Conservation (phyloP, 2,329 filamentous ascomycete genomes). For the Shiraia sp. region DNA sequence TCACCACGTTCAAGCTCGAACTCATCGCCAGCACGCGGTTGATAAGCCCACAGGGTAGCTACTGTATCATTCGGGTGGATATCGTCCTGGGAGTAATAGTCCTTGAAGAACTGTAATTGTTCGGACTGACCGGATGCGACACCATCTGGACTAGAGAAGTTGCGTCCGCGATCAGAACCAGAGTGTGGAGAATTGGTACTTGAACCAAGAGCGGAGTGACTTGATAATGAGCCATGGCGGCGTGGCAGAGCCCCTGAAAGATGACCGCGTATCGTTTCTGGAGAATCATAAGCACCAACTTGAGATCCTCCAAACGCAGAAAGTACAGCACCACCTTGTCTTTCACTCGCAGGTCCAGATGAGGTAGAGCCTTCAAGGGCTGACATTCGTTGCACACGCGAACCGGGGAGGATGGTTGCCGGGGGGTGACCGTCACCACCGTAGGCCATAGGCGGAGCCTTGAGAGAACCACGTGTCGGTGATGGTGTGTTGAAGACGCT, state of each 20-base stretch:
- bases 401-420: slow-evolving; percentile 70
- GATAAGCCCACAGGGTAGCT: slow-evolving; percentile 93
- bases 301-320: slow-evolving; percentile 27
- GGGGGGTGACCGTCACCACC: slow-evolving; percentile 44
- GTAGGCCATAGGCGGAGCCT: slow-evolving; percentile 45
- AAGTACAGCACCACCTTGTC: slow-evolving; percentile 24
- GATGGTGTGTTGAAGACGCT: slow-evolving; percentile 90
- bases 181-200: slow-evolving; percentile 72
- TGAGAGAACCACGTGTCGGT: slow-evolving; percentile 53
- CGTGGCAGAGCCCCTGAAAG: slow-evolving; percentile 56
- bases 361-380: slow-evolving; percentile 77
- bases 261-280: slow-evolving; percentile 62
- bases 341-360: slow-evolving; percentile 49
- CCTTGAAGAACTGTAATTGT: slow-evolving; percentile 94
- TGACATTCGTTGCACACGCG: slow-evolving; percentile 93
- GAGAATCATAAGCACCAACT: slow-evolving; percentile 58
- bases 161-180: slow-evolving; percentile 51
- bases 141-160: slow-evolving; percentile 83
- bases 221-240: slow-evolving; percentile 87
- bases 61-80: slow-evolving; percentile 91
- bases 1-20: slow-evolving; percentile 92
- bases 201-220: slow-evolving; percentile 72
- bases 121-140: slow-evolving; percentile 90
- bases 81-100: slow-evolving; percentile 97
- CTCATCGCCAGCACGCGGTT: slow-evolving; percentile 89